These are phyloP conservation scores for Staphylotrichum longicolle DNA, from an alignment of 495 filamentous ascomycete genomes.

Conservation along the genomic window DNA sequence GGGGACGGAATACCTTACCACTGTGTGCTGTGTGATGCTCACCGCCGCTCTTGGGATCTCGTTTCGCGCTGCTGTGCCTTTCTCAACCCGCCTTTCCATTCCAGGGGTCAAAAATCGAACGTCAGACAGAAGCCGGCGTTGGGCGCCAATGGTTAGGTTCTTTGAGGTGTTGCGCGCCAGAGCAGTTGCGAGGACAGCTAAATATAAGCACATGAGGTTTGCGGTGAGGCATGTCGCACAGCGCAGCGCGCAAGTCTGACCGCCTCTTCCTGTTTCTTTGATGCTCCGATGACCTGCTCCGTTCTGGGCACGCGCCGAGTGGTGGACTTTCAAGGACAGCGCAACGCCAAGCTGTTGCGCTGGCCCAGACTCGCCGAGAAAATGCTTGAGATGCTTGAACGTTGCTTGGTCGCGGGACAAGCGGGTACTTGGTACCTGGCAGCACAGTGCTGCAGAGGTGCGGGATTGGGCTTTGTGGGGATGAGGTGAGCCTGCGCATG, in stretches of 20 bases:
- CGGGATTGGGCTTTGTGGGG: not conserved
- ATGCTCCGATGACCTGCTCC: no score
- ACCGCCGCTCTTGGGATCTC: not conserved
- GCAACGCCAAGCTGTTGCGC: not conserved
- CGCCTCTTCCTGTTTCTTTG: not conserved
- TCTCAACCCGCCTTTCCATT: slow-evolving; percentile 5
- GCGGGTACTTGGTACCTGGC: not conserved
- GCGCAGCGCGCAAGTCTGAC: not conserved
- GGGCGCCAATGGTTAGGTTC: not conserved
- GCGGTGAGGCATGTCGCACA: slow-evolving; percentile 1
- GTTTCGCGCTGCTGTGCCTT: slow-evolving; percentile 1
- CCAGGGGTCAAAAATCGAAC: not conserved
- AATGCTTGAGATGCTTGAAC: not conserved
- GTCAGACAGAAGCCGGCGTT: not conserved
- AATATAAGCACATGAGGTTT: not conserved
- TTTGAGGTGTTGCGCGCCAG: not conserved
- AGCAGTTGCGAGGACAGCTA: not conserved
- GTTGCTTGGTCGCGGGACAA: not conserved
- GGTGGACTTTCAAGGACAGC: no score
- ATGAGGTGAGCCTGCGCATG: not conserved
- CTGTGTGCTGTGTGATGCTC: no score
- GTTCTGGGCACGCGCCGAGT: no score
- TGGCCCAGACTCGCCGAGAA: not conserved
- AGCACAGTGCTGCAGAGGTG: slow-evolving; percentile 1
- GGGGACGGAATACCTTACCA: no score